Base-by-base conservation (phyloP, 345 rosid species). In the Cochlearia excelsa region DNA sequence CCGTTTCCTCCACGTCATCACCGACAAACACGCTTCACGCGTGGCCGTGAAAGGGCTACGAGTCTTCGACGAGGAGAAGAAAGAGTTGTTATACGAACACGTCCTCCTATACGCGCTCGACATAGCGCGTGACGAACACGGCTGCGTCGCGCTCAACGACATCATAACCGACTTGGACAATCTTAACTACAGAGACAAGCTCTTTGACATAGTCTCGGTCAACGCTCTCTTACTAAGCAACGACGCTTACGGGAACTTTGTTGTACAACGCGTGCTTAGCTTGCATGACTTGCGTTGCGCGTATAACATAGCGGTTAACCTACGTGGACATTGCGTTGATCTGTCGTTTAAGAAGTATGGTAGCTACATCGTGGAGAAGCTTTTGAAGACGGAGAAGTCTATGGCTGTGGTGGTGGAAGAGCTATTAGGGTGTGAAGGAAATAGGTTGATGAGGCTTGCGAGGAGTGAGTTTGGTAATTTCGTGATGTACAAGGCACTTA, bases 401-500 rank as follows among this genome's bases (percentile, higher is more conserved):
- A 39, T 2, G 23, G 37, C 4, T 7, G 0, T 0, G 3, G 60
- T 67, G 43, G 26, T 68, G 41, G 0, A 0, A 3, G 66, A 51
- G 46, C 59, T 59, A 35, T 4, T 68, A 37, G 10, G 30, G 45
- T 59, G 66, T 61, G 1, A 23, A 1, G 7, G 3, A 16, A 23
- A 59, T 5, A 31, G 1, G 34, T 46, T 68, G 49, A 6, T 46
- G 55, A 60, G 49, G 44, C 10, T 68, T 31, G 72, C 66, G 48
- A 68, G 49, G 37, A 38, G 35, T 39, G 55, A 29, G 9, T 61
- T 26, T 37, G 73, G 73, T 23, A 47, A 47, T 47, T 61, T 46
- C 31, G 73, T 68, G 51, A 62, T 61, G 51, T 3, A 1, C 1
- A 68, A 31, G 9, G 62, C 62, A 54, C 26, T 68, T n/a, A 6